phyloP scores from a whole-genome alignment of 1,284 basidiomycete species.

The Tylopilus orsonianus region DNA sequence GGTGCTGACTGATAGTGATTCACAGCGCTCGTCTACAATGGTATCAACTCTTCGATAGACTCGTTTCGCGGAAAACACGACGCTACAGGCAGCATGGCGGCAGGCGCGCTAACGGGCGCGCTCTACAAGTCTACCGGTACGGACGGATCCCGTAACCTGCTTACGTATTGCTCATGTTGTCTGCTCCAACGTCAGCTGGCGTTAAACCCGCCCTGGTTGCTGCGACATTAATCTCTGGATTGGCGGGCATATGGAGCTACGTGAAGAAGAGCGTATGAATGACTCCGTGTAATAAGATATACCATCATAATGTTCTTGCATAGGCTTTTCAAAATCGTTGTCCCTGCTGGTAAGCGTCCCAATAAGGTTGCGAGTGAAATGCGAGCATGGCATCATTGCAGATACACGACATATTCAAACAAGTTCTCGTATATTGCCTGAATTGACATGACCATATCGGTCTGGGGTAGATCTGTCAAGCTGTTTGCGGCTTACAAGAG shows the following conservation, averaged over 20 bases:
- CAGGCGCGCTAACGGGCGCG: conserved; percentile 89
- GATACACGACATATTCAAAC: conserved; percentile 32
- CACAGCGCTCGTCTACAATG: conserved; percentile 93
- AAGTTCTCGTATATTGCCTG: conserved; percentile 38
- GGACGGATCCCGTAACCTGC: conserved; percentile 35
- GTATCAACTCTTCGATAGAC: conserved; percentile 94
- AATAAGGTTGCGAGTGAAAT: conserved; percentile 38
- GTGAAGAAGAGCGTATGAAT: conserved; percentile 77
- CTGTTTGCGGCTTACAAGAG: conserved; percentile 46
- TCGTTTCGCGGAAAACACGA: conserved; percentile 90
- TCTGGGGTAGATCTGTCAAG: conserved; percentile 46
- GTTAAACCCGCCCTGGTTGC: conserved; percentile 86
- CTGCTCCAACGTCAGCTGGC: conserved; percentile 65
- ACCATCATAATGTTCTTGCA: conserved; percentile 48
- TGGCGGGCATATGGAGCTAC: conserved; percentile 90
- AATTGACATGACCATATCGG: conserved; percentile 46
- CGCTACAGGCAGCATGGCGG: conserved; percentile 85
- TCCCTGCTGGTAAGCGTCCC: conserved; percentile 37
- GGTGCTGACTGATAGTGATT: conserved; percentile 27
- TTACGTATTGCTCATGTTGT: conserved; percentile 37
- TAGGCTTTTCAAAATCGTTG: conserved; percentile 22
- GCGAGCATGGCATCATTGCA: conserved; percentile 34
- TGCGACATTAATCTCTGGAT: conserved; percentile 83
- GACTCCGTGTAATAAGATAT: conserved; percentile 48
- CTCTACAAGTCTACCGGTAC: conserved; percentile 93